phyloP scores from a whole-genome alignment of 495 filamentous ascomycete genomes.

The Amphirosellinia nigrospora region DNA sequence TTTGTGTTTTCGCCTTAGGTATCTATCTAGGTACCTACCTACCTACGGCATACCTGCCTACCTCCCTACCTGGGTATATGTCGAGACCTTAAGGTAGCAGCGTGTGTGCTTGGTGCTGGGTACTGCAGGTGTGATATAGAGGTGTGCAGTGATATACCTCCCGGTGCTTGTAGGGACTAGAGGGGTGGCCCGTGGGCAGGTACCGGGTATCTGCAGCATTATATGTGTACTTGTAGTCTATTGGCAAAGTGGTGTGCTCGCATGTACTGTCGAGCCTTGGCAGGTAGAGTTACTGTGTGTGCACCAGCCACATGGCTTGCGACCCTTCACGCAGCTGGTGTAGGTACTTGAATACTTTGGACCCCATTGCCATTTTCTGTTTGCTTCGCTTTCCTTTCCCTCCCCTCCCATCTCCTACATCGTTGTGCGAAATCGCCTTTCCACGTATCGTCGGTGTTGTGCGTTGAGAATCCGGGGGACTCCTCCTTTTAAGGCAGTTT shows the following conservation, averaged over 20 bases:
- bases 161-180: neutral
- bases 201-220: slow-evolving; percentile 6
- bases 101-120: neutral
- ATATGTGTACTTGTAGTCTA: neutral
- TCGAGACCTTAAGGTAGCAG: neutral
- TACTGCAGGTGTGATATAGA: neutral
- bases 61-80: neutral
- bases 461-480: slow-evolving; percentile 55
- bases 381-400: slow-evolving; percentile 40
- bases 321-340: neutral
- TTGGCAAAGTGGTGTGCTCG: neutral
- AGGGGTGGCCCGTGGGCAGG: neutral
- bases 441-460: slow-evolving; percentile 43
- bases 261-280: neutral
- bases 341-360: slow-evolving; percentile 26
- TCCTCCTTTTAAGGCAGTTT: slow-evolving; percentile 58
- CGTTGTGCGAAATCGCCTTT: slow-evolving; percentile 38
- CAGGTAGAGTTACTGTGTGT: slow-evolving; percentile 17
- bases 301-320: slow-evolving; percentile 25
- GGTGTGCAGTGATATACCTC: neutral
- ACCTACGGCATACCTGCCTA: too few species aligned
- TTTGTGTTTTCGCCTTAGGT: slow-evolving; percentile 9
- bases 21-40: neutral
- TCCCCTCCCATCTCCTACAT: slow-evolving; percentile 40
- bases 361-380: slow-evolving; percentile 35